Evolutionary conservation across 1,284 basidiomycete species (phyloP).

Genomic region (Xanthoconium separans): DNA sequence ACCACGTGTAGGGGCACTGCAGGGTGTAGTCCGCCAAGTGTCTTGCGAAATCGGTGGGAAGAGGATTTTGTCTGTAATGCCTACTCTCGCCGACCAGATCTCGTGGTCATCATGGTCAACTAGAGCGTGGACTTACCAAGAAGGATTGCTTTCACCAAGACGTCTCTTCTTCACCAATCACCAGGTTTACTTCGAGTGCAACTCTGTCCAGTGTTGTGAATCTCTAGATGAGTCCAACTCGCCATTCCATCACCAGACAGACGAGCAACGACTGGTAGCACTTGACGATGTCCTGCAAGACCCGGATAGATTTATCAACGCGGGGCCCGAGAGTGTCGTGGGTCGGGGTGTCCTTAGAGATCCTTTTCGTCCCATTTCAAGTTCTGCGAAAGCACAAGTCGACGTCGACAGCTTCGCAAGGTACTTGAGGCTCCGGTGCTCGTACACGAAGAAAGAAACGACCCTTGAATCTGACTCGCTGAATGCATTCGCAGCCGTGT

Average conservation of each 20-base stretch:
- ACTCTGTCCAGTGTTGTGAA: constrained; percentile 15
- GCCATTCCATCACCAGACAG: constrained; percentile 5
- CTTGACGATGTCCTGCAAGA: neutral
- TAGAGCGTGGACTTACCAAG: constrained; percentile 20
- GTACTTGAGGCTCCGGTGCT: constrained; percentile 5
- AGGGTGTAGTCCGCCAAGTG: constrained; percentile 9
- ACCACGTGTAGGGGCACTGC: constrained; percentile 11
- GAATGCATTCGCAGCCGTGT: constrained; percentile 15
- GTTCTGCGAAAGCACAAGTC: neutral
- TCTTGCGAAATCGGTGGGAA: constrained; percentile 2
- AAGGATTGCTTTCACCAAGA: constrained; percentile 17
- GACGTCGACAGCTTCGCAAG: neutral
- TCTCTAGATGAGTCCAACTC: constrained; percentile 17
- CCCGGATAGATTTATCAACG: no score
- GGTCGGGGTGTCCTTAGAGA: constrained; percentile 6
- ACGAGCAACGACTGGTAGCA: neutral
- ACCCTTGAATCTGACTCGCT: constrained; percentile 12
- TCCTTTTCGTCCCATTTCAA: constrained; percentile 1
- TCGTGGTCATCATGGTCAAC: constrained; percentile 8
- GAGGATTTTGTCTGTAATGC: constrained; percentile 12
- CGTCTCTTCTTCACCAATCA: constrained; percentile 21
- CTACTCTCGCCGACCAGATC: constrained; percentile 8
- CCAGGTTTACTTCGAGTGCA: constrained; percentile 24
- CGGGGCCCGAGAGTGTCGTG: neutral
- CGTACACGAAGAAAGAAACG: constrained; percentile 7